Percentiles rank a stretch among this genome's conserved stretches.
Conservation (phyloP, 768 basidiomycete species). For the Podaxis carcinomalis region DNA sequence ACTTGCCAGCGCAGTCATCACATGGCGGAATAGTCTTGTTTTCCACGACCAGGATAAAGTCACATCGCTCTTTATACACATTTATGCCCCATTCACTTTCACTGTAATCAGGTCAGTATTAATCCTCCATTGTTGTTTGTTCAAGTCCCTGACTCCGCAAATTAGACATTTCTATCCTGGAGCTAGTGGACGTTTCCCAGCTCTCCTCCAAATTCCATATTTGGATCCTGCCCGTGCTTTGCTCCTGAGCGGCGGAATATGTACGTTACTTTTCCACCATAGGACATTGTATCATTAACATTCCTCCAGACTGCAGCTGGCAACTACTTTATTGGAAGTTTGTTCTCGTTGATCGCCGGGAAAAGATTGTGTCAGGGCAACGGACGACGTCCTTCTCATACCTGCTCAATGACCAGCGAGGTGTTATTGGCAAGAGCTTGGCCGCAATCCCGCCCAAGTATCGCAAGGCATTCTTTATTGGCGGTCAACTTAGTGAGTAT, state of each 20-base stretch:
- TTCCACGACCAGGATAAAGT: conserved; percentile 98
- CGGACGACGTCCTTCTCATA: conserved; percentile 88
- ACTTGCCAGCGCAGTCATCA: conserved; percentile 91
- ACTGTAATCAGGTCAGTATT: conserved; percentile 77
- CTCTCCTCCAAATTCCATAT: conserved; percentile 63
- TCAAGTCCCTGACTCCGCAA: background rate
- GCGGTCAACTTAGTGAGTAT: conserved; percentile 70
- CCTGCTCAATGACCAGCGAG: conserved; percentile 83
- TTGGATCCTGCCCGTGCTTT: conserved; percentile 70
- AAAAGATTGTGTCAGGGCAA: conserved; percentile 89
- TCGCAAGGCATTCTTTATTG: conserved; percentile 75
- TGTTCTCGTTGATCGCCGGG: conserved; percentile 81
- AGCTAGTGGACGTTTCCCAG: conserved; percentile 81
- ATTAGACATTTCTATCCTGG: conserved; percentile 86
- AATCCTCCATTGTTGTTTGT: background rate
- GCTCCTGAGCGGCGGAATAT: conserved; percentile 77
- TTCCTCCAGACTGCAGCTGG: conserved; percentile 76
- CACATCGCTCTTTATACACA: conserved; percentile 91
- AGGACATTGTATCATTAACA: conserved; percentile 13
- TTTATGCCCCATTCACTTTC: conserved; percentile 88
- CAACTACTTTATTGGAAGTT: conserved; percentile 96
- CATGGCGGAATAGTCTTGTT: conserved; percentile 97
- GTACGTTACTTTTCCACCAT: conserved; percentile 44
- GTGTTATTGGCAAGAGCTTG: conserved; percentile 73
- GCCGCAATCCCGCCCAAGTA: conserved; percentile 54